These are phyloP conservation scores for Salvia hispanica DNA, from an alignment of 257 asterid genomes.

Conservation along the genomic window DNA sequence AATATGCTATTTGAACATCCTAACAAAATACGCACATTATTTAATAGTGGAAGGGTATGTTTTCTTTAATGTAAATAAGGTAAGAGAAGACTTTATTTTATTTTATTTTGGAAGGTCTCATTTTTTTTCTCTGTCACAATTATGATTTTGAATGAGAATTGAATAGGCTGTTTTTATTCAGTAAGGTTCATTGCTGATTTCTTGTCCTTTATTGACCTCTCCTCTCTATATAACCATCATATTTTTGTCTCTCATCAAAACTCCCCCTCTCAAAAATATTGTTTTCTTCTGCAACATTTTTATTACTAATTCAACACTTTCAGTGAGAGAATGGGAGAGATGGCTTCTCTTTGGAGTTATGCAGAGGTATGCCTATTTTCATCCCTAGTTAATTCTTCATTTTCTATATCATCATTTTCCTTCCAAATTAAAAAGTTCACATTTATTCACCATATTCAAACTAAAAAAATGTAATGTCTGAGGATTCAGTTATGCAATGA, in stretches of 20 bases:
- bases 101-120: conserved; percentile 37
- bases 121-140: conserved; percentile 17
- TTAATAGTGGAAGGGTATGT: not conserved
- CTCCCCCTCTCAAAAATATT: conserved; percentile 36
- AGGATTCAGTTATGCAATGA: not conserved
- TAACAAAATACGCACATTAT: conserved; percentile 11
- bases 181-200: conserved; percentile 13
- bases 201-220: conserved; percentile 37
- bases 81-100: conserved; percentile 36
- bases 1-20: not conserved
- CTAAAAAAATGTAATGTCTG: not conserved
- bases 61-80: conserved; percentile 28
- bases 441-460: too few species aligned
- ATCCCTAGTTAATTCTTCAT: not conserved
- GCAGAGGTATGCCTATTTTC: conserved; percentile 52
- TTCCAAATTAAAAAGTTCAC: not conserved
- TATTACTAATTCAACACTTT: too few species aligned
- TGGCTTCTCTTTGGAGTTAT: conserved; percentile 63
- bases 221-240: conserved; percentile 51
- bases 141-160: conserved; percentile 40
- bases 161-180: too few species aligned
- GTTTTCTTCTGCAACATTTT: conserved; percentile 27
- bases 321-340: conserved; percentile 51
- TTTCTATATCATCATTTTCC: not conserved
- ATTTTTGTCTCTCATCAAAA: conserved; percentile 25